phyloP scores from a whole-genome alignment of 1,284 basidiomycete species.

The Sanghuangporus sanghuang region DNA sequence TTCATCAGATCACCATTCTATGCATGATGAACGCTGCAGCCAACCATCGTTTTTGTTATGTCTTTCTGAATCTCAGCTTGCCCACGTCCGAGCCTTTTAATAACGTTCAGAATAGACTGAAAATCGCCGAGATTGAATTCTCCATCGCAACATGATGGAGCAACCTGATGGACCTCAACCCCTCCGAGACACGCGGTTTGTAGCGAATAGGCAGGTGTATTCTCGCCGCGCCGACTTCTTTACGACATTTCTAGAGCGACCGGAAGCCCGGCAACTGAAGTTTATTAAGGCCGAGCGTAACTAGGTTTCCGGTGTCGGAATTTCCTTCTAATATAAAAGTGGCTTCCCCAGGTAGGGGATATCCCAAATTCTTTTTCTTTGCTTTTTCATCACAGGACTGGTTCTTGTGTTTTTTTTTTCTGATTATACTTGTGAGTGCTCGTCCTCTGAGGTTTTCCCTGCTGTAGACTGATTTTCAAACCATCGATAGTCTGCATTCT shows the following conservation, averaged over 20 bases:
- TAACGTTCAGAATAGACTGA: neutral
- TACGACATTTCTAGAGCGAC: neutral
- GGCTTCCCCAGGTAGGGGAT: neutral
- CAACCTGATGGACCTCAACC: neutral
- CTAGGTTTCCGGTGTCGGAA: neutral
- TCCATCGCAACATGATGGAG: neutral
- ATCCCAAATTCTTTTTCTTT: constrained; percentile 29
- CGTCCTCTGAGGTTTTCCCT: neutral
- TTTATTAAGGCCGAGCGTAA: neutral
- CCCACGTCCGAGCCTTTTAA: no score
- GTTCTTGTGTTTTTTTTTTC: constrained; percentile 38
- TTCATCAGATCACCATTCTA: neutral
- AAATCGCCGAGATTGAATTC: neutral
- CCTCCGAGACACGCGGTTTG: neutral
- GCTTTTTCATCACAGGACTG: constrained; percentile 43
- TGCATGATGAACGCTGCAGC: no score
- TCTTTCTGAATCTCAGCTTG: no score
- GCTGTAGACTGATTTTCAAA: neutral
- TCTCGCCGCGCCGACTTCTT: neutral
- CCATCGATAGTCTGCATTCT: neutral
- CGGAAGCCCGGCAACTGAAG: neutral
- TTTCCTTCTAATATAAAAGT: neutral
- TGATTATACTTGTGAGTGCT: constrained; percentile 23
- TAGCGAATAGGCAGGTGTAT: neutral
- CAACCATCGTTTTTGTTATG: no score